These are phyloP conservation scores for Medicago ruthenica DNA, from an alignment of 306 rosid genomes.

Conservation along the genomic window DNA sequence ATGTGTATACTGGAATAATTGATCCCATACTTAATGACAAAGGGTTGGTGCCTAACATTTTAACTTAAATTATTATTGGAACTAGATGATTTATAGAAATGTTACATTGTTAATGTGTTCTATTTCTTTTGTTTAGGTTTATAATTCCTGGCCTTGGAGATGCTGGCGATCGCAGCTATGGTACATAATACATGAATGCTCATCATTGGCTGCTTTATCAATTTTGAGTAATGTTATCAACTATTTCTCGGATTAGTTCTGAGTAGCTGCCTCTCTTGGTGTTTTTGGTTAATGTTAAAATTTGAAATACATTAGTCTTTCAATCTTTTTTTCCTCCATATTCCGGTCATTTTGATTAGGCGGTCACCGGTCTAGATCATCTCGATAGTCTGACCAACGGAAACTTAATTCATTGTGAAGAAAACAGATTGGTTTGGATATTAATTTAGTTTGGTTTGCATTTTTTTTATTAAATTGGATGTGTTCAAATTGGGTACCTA, in stretches of 20 bases:
- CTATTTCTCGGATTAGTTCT: neutral
- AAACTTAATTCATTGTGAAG: neutral
- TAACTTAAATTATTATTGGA: neutral
- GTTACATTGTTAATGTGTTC: neutral
- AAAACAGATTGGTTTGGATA: neutral
- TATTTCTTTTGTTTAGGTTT: conserved; percentile 57
- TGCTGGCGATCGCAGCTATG: conserved; percentile 95
- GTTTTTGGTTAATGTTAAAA: neutral
- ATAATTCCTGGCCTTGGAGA: conserved; percentile 98
- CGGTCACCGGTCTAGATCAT: neutral
- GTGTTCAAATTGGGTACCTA: neutral
- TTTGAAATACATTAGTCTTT: neutral
- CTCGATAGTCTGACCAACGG: neutral
- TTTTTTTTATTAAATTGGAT: neutral
- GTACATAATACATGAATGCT: conserved; percentile 71
- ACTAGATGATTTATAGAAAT: conserved; percentile 12
- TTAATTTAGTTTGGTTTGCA: neutral
- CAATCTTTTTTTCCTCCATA: neutral
- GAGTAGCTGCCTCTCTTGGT: conserved; percentile 6
- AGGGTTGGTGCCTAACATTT: conserved; percentile 63
- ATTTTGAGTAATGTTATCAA: conserved; percentile 43
- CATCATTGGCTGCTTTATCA: conserved; percentile 27
- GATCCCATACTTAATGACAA: conserved; percentile 84
- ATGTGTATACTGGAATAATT: conserved; percentile 84
- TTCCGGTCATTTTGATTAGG: neutral